Percentiles rank a stretch among this genome's conserved stretches.
Evolutionary conservation across 1,139 yeast genomes (phyloP).

Genomic region (Meyerozyma elateridarum): DNA sequence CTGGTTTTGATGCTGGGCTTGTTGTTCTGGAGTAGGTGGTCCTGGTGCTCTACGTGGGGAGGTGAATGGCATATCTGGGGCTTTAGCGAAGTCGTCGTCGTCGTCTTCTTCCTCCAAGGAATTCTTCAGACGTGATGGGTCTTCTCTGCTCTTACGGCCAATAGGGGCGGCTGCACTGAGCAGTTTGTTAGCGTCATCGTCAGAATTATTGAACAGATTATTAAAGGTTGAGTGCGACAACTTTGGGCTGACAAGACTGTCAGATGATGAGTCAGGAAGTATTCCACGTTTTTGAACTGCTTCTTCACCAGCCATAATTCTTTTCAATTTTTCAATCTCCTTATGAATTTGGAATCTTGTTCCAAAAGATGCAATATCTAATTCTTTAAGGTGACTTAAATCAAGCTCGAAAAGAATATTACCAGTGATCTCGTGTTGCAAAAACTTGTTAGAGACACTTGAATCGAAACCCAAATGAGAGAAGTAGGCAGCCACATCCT

Average conservation of each 20-base stretch:
- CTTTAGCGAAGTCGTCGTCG: slow-evolving; percentile 4
- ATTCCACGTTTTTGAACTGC: slow-evolving; percentile 10
- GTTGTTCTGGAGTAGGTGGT: slow-evolving; percentile 20
- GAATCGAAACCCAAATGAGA: slow-evolving; percentile 66
- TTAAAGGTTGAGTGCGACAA: background rate
- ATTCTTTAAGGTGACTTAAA: slow-evolving; percentile 78
- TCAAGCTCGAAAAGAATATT: slow-evolving; percentile 80
- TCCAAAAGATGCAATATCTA: slow-evolving; percentile 90
- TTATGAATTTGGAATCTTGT: slow-evolving; percentile 89
- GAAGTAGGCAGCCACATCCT: slow-evolving; percentile 78
- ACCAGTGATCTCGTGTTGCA: slow-evolving; percentile 86
- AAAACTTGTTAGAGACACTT: slow-evolving; percentile 70
- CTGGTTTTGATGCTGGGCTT: slow-evolving; percentile 1
- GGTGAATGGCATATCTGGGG: slow-evolving; percentile 26
- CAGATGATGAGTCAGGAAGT: background rate
- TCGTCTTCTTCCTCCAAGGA: slow-evolving; percentile 1
- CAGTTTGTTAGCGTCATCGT: background rate
- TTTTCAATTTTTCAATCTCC: slow-evolving; percentile 71
- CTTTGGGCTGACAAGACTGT: slow-evolving; percentile 3
- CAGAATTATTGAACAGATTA: slow-evolving; percentile 1
- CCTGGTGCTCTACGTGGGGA: slow-evolving; percentile 65
- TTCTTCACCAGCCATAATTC: slow-evolving; percentile 14
- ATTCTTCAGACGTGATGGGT: too few relatives aligned
- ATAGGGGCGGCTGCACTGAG: slow-evolving; percentile 1
- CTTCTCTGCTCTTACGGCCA: slow-evolving; percentile 1